Conservation (phyloP, 164 flowering plant genomes). For the Nymphaea thermarum region DNA sequence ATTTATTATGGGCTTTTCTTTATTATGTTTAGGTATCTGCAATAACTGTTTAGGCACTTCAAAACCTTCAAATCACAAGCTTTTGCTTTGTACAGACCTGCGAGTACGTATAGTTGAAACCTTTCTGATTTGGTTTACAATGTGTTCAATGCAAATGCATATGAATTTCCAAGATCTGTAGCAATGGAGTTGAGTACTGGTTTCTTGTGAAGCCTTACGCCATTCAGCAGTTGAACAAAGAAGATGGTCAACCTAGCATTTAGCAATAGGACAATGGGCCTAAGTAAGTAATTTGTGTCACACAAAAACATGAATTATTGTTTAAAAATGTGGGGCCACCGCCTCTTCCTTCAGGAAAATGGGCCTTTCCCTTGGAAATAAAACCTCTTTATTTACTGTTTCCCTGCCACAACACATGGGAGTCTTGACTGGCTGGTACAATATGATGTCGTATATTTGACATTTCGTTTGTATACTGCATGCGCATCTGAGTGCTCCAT, state of each 20-base stretch:
- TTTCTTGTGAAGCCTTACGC: slow-evolving; percentile 90
- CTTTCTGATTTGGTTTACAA: slow-evolving; percentile 90
- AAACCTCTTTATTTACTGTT: too few species aligned
- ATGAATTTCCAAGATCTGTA: slow-evolving; percentile 40
- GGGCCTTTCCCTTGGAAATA: too few species aligned
- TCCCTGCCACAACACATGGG: too few species aligned
- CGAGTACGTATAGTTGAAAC: slow-evolving; percentile 97
- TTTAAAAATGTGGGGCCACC: too few species aligned
- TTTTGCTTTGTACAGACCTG: slow-evolving; percentile 68
- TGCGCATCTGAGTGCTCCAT: too few species aligned
- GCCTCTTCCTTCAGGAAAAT: too few species aligned
- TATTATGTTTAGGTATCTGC: too few species aligned
- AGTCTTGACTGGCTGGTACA: too few species aligned
- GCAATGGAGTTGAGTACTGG: slow-evolving; percentile 87
- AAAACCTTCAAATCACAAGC: slow-evolving; percentile 44
- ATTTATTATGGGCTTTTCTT: too few species aligned
- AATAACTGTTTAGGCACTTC: slow-evolving; percentile 65
- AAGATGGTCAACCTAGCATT: slow-evolving; percentile 79
- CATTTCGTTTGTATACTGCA: too few species aligned
- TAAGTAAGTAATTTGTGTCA: background rate
- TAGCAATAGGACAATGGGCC: slow-evolving; percentile 44
- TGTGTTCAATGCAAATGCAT: slow-evolving; percentile 65
- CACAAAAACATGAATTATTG: too few species aligned
- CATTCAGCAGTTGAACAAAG: slow-evolving; percentile 98
- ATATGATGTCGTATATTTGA: too few species aligned